These are phyloP conservation scores for Darksidea phi DNA, from an alignment of 495 filamentous ascomycete genomes.

Conservation along the genomic window DNA sequence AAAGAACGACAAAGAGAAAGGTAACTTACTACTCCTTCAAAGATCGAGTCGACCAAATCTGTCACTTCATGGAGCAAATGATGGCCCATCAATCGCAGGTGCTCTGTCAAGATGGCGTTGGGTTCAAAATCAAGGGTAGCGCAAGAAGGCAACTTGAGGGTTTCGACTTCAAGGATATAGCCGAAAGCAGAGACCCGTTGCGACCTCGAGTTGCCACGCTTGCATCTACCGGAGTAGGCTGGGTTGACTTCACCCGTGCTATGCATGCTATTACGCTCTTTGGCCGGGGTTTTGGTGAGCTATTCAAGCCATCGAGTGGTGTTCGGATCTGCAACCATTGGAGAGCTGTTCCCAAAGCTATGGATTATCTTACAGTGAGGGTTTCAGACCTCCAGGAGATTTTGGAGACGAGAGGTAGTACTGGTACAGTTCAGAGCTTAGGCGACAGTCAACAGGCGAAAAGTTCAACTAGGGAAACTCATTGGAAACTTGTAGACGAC, in stretches of 20 bases:
- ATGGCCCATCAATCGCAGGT: too few relatives aligned
- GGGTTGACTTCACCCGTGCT: slow-evolving; percentile 43
- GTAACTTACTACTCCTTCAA: too few relatives aligned
- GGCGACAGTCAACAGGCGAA: too few relatives aligned
- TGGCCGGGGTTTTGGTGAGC: slow-evolving; percentile 43
- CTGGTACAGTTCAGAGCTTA: too few relatives aligned
- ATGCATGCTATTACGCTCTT: slow-evolving; percentile 44
- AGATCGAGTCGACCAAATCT: too few relatives aligned
- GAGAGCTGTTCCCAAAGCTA: slow-evolving; percentile 31
- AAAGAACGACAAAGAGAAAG: too few relatives aligned
- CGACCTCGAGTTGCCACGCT: slow-evolving; percentile 36
- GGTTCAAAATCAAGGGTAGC: too few relatives aligned
- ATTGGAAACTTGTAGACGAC: too few relatives aligned
- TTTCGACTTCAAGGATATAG: slow-evolving; percentile 43
- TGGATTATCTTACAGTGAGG: slow-evolving; percentile 39
- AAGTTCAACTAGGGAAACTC: too few relatives aligned
- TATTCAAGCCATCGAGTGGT: slow-evolving; percentile 31
- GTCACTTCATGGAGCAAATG: too few relatives aligned
- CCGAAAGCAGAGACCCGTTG: slow-evolving; percentile 33
- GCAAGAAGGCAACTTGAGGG: slow-evolving; percentile 38
- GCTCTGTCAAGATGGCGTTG: too few relatives aligned
- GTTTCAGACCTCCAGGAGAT: slow-evolving; percentile 34
- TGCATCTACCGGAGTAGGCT: slow-evolving; percentile 34
- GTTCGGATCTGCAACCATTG: slow-evolving; percentile 25
- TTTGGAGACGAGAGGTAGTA: slow-evolving; percentile 12